Evolutionary conservation across 139 green algal genomes (phyloP), one percentile per base, ranked within the genome.

Genomic region (Chlamydomonas applanata): DNA sequence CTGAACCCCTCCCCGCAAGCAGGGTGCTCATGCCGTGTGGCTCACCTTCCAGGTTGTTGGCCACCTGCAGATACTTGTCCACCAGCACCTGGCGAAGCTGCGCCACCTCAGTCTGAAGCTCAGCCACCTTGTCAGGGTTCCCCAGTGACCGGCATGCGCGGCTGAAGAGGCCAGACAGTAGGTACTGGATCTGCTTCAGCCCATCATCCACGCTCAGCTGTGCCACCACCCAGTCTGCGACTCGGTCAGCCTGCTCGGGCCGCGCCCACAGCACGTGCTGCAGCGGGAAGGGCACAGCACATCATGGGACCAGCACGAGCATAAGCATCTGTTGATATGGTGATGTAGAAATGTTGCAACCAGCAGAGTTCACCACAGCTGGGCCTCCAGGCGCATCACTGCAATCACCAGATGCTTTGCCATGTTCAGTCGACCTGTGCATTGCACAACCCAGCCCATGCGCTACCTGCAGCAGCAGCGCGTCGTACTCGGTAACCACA

Each of bases 181-280:
- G 72, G 81, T 91, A 92, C 65, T 84, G 53, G 1, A 91, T 82
- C 82, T 95, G 88, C 71, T 92, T 85, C 35, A 92, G 77, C 20
- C 89, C 88, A 74, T 93, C 83, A 74, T 95, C 88, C 30, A 82
- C 79, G 30, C 81, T 82, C 27, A 98, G 78, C 44, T 90, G 83
- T 17, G 65, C 68, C 46, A 97, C 24, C 66, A 98, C 66, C 83
- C 84, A 98, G 62, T 97, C 92, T 22, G 81, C 69, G 27, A 98
- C 92, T 65, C 84, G 85, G 25, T 90, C 80, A 4, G 77, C 74
- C 72, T 96, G 84, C 45, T 94, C 89, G 2, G 92, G 90, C 53
- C 77, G 77, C 80, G 93, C 82, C 91, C 94, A 96, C 76, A 98
- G 81, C 35, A 96, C 79, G 82, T 97, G 90, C 81, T 94, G 86